A percentile compares a stretch with the other conserved stretches of the same genome.
These are phyloP conservation scores for Afroboletus lepidellus DNA, from an alignment of 1,284 basidiomycete species.

Conservation along the genomic window DNA sequence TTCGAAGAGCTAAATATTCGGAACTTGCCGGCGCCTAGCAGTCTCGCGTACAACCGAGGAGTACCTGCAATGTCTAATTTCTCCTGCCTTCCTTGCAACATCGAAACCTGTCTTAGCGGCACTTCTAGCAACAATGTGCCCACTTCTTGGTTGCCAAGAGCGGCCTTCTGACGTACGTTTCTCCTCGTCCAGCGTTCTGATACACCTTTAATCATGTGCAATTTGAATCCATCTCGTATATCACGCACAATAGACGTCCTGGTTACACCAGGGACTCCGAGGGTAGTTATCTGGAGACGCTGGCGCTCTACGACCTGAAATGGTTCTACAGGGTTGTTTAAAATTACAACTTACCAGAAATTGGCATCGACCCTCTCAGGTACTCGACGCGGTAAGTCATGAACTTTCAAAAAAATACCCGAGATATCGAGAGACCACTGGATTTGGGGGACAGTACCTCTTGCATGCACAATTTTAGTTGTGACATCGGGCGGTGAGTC, in stretches of 20 bases:
- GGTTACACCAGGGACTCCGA: background rate
- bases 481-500: constrained; percentile 14
- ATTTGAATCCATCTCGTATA: constrained; percentile 19
- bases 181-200: constrained; percentile 1
- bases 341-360: constrained; percentile 15
- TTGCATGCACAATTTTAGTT: constrained; percentile 26
- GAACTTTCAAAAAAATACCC: background rate
- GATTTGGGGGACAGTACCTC: background rate
- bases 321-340: constrained; percentile 7
- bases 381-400: background rate
- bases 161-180: constrained; percentile 15
- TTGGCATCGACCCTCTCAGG: background rate
- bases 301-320: constrained; percentile 6
- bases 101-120: constrained; percentile 19
- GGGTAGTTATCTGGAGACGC: background rate
- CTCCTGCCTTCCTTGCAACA: constrained; percentile 24
- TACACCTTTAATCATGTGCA: constrained; percentile 7
- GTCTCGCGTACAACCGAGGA: constrained; percentile 22
- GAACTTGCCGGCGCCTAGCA: constrained; percentile 24
- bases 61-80: constrained; percentile 11
- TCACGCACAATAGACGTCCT: constrained; percentile 5
- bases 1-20: constrained; percentile 16
- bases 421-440: background rate
- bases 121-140: constrained; percentile 3
- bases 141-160: constrained; percentile 7